Evolutionary conservation across 495 filamentous ascomycete species (phyloP).

Genomic region (Aspergillus diversus): DNA sequence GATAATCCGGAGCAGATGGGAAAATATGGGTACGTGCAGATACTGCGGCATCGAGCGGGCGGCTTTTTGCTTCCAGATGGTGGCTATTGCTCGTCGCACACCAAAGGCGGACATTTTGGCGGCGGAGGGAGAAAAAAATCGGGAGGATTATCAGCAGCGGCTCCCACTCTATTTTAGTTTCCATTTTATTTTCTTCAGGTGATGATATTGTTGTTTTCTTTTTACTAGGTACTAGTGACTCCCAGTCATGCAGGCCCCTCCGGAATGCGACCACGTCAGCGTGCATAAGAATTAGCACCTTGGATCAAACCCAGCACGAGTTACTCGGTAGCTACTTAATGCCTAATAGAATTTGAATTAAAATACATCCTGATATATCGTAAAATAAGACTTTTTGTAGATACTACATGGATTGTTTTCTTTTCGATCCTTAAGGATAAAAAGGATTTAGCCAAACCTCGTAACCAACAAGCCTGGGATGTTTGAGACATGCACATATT

Average conservation of each 20-base stretch:
- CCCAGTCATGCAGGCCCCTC: background rate
- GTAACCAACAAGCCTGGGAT: too few relatives aligned
- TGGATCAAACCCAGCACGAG: background rate
- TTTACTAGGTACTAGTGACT: background rate
- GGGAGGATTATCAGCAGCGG: background rate
- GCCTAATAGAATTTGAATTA: too few relatives aligned
- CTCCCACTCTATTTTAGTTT: too few relatives aligned
- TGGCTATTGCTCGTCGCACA: constrained; percentile 21
- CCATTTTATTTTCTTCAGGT: too few relatives aligned
- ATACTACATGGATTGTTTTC: too few relatives aligned
- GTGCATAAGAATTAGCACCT: background rate
- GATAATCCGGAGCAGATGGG: constrained; percentile 36
- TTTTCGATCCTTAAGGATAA: too few relatives aligned
- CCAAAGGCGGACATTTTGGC: constrained; percentile 23
- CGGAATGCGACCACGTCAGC: constrained; percentile 6
- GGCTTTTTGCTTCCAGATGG: constrained; percentile 13
- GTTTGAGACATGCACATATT: too few relatives aligned
- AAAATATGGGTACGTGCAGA: constrained; percentile 23
- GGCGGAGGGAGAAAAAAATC: background rate
- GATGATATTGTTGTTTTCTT: background rate
- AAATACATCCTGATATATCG: too few relatives aligned
- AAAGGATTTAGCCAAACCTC: too few relatives aligned
- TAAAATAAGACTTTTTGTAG: too few relatives aligned
- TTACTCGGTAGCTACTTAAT: too few relatives aligned
- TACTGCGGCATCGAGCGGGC: constrained; percentile 8